Evolutionary conservation across 306 rosid species (phyloP), one percentile per base, ranked within the genome.

Genomic region (Pueraria montana): DNA sequence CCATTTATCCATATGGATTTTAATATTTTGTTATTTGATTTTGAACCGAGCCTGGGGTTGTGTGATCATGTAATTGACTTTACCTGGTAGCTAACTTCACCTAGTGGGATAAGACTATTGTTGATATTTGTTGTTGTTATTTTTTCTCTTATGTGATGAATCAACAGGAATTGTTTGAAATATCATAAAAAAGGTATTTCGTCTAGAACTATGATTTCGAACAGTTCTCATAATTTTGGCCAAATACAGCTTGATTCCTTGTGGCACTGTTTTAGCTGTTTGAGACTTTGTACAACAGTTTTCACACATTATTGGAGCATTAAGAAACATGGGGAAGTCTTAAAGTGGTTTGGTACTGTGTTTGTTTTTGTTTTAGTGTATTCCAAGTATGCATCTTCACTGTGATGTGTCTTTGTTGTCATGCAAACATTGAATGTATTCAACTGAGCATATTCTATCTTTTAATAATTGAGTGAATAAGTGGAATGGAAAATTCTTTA

Each of bases 321-420:
- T 72, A 64, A 53, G 46, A 84, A 79, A 17, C 56, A 61, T 0
- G 13, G 45, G 65, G 75, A 81, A 13, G 11, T 9, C 79, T 48
- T 71, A 70, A 83, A 72, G 77, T 77, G 75, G 76, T 61, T 77
- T 50, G 66, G 21, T 71, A 26, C 20, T 45, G 45, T 69, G 82
- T 69, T 68, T 38, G 65, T 78, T 74, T 23, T 26, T 26, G 67
- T 27, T n/a, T 26, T 73, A 43, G 26, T 56, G 20, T 63, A 20
- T 78, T 50, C 61, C 34, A 62, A 61, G 13, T 30, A 74, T 79
- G 55, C n/a, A 53, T 55, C 72, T 84, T 64, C 24, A 72, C 80
- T 62, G 43, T 83, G 43, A 36, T 59, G 46, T 42, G 16, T 34
- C 34, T 59, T 73, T 79, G 52, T 53, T 32, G 10, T 52, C 24